Conservation (phyloP, 75 land plant species). For the Isoetes taiwanensis region DNA sequence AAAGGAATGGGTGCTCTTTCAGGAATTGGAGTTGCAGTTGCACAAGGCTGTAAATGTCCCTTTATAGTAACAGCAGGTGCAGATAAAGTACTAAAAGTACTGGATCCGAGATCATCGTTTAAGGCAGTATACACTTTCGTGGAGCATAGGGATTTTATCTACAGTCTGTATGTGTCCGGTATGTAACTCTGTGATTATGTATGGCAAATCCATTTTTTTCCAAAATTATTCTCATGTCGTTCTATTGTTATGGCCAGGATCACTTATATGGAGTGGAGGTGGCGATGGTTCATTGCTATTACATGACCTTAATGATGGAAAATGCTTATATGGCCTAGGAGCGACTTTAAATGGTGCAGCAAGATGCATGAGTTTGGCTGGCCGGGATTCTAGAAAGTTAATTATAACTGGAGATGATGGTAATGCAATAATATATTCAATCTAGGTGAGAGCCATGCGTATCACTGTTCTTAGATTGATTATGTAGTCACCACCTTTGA, state of each 20-base stretch:
- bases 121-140: slow-evolving; percentile 18
- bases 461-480: no score
- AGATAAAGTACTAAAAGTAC: slow-evolving; percentile 20
- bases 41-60: slow-evolving; percentile 14
- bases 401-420: slow-evolving; percentile 37
- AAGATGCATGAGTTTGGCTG: slow-evolving; percentile 19
- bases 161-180: slow-evolving; percentile 22
- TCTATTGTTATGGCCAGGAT: no score
- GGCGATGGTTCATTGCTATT: slow-evolving; percentile 22
- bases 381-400: no score
- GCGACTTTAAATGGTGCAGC: slow-evolving; percentile 23
- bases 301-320: slow-evolving; percentile 22
- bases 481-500: no score
- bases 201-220: no score
- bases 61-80: slow-evolving; percentile 28
- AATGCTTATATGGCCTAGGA: slow-evolving; percentile 33
- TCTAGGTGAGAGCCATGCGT: no score
- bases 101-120: slow-evolving; percentile 20
- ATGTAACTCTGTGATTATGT: no score
- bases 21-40: slow-evolving; percentile 11
- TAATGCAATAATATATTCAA: slow-evolving; percentile 23
- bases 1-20: slow-evolving; percentile 20
- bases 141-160: slow-evolving; percentile 27
- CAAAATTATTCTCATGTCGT: no score
- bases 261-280: slow-evolving; percentile 28